Evolutionary conservation across 2,329 filamentous ascomycete species (phyloP).

Genomic region (Aspergillus awamori): DNA sequence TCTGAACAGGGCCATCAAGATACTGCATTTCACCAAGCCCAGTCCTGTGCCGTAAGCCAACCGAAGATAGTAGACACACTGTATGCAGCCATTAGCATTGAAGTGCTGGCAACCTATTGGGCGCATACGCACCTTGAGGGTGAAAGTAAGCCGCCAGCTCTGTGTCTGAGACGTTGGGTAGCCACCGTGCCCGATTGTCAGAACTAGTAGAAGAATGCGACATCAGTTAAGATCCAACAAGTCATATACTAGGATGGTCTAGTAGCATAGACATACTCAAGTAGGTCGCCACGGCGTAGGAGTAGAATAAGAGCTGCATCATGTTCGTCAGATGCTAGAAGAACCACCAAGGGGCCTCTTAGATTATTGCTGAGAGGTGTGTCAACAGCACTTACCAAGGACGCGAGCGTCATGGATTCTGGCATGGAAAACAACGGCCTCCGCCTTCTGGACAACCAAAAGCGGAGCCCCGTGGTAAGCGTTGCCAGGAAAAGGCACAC

Average conservation of each 20-base stretch:
- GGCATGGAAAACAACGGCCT: not conserved
- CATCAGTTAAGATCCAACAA: not conserved
- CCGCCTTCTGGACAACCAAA: not conserved
- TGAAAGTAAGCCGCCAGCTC: slow-evolving; percentile 4
- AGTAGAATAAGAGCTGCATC: slow-evolving; percentile 8
- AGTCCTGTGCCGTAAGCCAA: slow-evolving; percentile 7
- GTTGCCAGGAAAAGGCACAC: slow-evolving; percentile 11
- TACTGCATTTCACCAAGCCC: slow-evolving; percentile 6
- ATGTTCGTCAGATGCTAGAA: not conserved
- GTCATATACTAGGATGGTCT: not conserved
- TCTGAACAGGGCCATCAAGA: not conserved
- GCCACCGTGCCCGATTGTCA: slow-evolving; percentile 10
- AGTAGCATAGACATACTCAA: not conserved
- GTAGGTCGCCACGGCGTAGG: slow-evolving; percentile 6
- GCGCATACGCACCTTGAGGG: slow-evolving; percentile 1
- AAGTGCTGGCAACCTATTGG: not conserved
- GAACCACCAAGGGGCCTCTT: not conserved
- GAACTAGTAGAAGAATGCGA: not conserved
- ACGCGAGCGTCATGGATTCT: slow-evolving; percentile 1
- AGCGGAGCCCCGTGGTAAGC: slow-evolving; percentile 1
- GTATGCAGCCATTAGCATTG: not conserved
- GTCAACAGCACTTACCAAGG: not conserved
- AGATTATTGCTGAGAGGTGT: not conserved
- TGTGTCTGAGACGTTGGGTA: slow-evolving; percentile 2
- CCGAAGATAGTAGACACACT: slow-evolving; percentile 10